These are phyloP conservation scores for Solanum dulcamara DNA, from an alignment of 257 asterid species.

Conservation along the genomic window DNA sequence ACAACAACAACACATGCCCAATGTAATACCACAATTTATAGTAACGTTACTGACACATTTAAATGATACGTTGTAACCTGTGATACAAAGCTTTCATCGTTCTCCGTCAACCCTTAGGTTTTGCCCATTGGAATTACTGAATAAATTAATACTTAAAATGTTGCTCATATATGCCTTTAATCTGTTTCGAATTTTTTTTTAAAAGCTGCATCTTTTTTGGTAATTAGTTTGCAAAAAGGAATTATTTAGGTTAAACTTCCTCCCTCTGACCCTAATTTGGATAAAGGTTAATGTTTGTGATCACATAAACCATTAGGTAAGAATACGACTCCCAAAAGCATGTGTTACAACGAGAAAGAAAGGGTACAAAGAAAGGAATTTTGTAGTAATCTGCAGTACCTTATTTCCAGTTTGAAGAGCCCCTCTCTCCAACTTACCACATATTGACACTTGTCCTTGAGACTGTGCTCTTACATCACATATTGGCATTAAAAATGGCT, in stretches of 20 bases:
- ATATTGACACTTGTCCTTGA: slow-evolving; percentile 62
- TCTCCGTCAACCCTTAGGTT: neutral
- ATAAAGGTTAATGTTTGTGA: neutral
- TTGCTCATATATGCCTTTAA: neutral
- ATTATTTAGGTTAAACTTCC: neutral
- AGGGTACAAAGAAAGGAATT: neutral
- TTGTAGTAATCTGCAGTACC: slow-evolving; percentile 27
- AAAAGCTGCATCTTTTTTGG: neutral
- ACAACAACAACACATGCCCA: no score
- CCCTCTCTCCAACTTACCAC: slow-evolving; percentile 91
- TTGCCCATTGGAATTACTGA: neutral
- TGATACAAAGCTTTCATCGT: neutral
- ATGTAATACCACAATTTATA: no score
- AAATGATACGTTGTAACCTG: neutral
- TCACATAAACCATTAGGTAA: neutral
- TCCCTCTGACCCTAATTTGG: neutral
- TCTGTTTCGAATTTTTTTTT: neutral
- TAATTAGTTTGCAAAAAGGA: neutral
- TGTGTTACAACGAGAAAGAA: neutral
- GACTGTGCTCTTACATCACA: slow-evolving; percentile 81
- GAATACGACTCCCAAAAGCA: neutral
- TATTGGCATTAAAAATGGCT: slow-evolving; percentile 70
- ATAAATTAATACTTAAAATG: neutral
- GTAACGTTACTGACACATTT: neutral
- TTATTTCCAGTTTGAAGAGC: slow-evolving; percentile 70